Evolutionary conservation across 768 basidiomycete genomes (phyloP), one percentile per base, ranked within the genome.

Genomic region (Boletus bicolor): DNA sequence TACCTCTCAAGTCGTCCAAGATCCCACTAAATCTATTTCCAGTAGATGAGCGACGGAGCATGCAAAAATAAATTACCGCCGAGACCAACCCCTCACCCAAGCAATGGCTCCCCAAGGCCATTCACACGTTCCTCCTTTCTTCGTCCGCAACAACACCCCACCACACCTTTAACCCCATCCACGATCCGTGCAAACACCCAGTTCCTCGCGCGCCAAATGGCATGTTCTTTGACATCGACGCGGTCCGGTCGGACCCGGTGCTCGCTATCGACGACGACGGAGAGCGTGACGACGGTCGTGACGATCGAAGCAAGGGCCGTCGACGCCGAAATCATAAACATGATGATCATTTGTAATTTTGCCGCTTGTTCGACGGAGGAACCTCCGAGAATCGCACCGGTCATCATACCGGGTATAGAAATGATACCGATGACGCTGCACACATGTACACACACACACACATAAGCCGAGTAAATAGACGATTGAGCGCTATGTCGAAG

Each of bases 391-490:
- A 95, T 87, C 5, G 93, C 90, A 60, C 93, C 93, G 0, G 89
- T 91, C 89, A 94, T 92, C 90, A 91, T 93, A 1, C 91, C 91
- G 1, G 88, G 87, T 53, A 89, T 90, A n/a, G 87, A 74, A 52
- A 89, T 87, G 54, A 88, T 85, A 7, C 88, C 87, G 8, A 87
- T 75, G 44, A 90, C 85, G 64, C 87, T 90, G 54, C 10, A 34
- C 21, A 38, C 24, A 21, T 7, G 35, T 24, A 7, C 9, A 38
- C n/a, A n/a, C n/a, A 30, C 10, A 34, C 21, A 38, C 24, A 38
- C n/a, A n/a, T 14, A 4, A 7, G 2, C 17, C 30, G 36, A 38
- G 41, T 17, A 14, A 14, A 34, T 14, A 24, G 15, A 10, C 8
- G 47, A 54, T 46, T 24, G 42, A 34, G 45, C 45, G 12, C 5